phyloP scores from a whole-genome alignment of 1,284 basidiomycete species.

The Gyrodon tennesseensis region DNA sequence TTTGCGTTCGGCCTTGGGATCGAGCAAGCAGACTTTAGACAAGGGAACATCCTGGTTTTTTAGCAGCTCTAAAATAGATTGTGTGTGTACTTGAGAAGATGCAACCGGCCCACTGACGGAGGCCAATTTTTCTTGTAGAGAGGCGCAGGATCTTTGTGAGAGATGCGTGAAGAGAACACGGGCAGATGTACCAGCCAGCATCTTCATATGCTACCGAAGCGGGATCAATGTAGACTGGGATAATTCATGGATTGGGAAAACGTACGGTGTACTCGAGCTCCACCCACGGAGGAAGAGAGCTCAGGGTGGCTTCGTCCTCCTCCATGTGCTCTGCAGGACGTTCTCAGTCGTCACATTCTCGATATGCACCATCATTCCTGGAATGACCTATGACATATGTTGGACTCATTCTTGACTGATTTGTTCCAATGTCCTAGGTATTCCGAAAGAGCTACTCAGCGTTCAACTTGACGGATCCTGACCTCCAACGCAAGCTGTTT shows the following conservation, averaged over 20 bases:
- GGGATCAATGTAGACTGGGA: background rate
- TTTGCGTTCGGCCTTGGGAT: slow-evolving; percentile 74
- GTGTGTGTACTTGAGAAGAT: slow-evolving; percentile 54
- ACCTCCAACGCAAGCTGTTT: background rate
- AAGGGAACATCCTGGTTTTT: slow-evolving; percentile 50
- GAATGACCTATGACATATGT: slow-evolving; percentile 48
- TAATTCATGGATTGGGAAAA: slow-evolving; percentile 8
- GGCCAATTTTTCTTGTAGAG: slow-evolving; percentile 54
- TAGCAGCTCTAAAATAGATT: slow-evolving; percentile 69
- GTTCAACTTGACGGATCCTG: background rate
- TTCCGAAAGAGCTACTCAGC: background rate
- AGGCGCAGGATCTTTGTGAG: slow-evolving; percentile 64
- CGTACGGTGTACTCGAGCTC: slow-evolving; percentile 71
- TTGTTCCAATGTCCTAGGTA: background rate
- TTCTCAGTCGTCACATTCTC: slow-evolving; percentile 16
- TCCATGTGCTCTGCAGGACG: slow-evolving; percentile 89
- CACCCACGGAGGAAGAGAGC: slow-evolving; percentile 84
- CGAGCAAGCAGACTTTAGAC: slow-evolving; percentile 78
- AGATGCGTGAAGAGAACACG: slow-evolving; percentile 83
- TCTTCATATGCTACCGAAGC: slow-evolving; percentile 75
- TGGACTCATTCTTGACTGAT: slow-evolving; percentile 33
- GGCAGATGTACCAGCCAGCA: slow-evolving; percentile 65
- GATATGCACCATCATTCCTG: background rate
- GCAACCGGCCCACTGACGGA: slow-evolving; percentile 40
- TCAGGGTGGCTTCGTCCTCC: slow-evolving; percentile 76